Base-by-base conservation (phyloP, 331 rosid species). In the Dryas integrifolia region DNA sequence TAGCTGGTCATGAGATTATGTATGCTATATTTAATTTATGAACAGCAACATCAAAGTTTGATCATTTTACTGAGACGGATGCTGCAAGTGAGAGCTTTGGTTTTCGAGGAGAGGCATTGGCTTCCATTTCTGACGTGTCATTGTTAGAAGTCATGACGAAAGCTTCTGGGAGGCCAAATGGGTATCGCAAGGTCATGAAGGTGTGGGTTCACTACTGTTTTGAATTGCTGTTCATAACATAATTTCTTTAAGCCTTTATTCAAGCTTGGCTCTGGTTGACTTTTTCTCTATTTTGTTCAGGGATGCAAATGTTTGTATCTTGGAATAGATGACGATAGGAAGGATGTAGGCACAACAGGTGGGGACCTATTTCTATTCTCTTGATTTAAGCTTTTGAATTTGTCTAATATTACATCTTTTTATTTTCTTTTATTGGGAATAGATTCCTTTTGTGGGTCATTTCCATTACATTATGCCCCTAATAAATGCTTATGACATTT, bases 281-380 rank as follows among this genome's bases (percentile, higher is more conserved):
- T 76, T 83, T 84, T 73, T 46, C 57, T 50, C 24, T 16, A 43
- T 77, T 81, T 69, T 55, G 61, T 72, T 70, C 80, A 92, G 99
- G 97, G 92, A 40, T 88, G 92, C 86, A 95, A 89, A 81, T 86
- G 96, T 77, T 78, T 95, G 76, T 84, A 80, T 77, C 92, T 88
- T 85, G 96, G 96, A 76, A 80, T 89, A 76, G 93, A 88, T 71
- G 89, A 88, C 62, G 92, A 88, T 53, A 92, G 91, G 82, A 90
- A 87, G 83, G 92, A 89, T 74, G 84, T 83, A 60, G 99, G 99
- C 71, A 95, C 99, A 60, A 87, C 97, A 83, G 99, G 97, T 91
- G 52, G 9, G 30, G 45, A 69, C 38, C 9, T 26, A 24, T 75
- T 64, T 14, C 18, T 41, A 30, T 9, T 65, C 21, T 40, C 63